Evolutionary conservation across 495 filamentous ascomycete species (phyloP).

Genomic region (Aspergillus carlsbadensis): DNA sequence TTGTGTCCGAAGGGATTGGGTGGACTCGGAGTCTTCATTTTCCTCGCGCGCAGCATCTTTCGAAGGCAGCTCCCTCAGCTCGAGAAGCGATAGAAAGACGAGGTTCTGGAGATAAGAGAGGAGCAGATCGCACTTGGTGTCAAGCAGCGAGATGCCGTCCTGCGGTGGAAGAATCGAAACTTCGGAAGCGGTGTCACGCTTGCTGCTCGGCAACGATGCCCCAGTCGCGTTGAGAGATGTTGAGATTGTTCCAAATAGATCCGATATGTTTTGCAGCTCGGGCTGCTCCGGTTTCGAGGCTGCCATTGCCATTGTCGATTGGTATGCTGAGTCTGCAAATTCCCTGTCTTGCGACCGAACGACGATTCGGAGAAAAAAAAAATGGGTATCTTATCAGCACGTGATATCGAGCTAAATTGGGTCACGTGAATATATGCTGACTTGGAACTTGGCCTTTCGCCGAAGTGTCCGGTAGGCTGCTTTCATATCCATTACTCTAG

Average conservation of each 20-base stretch:
- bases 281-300: slow-evolving; percentile 21
- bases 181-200: slow-evolving; percentile 33
- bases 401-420: slow-evolving; percentile 21
- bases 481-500: slow-evolving; percentile 2
- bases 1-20: slow-evolving; percentile 47
- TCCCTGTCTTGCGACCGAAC: background rate
- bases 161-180: slow-evolving; percentile 60
- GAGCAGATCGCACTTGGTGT: slow-evolving; percentile 91
- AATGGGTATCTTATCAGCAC: slow-evolving; percentile 36
- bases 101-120: slow-evolving; percentile 95
- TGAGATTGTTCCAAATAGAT: slow-evolving; percentile 61
- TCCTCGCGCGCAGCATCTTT: slow-evolving; percentile 23
- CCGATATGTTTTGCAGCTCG: slow-evolving; percentile 39
- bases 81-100: slow-evolving; percentile 82
- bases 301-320: slow-evolving; percentile 28
- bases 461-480: background rate
- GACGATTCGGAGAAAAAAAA: slow-evolving; percentile 25
- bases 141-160: slow-evolving; percentile 90
- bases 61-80: slow-evolving; percentile 61
- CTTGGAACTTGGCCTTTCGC: background rate
- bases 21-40: background rate
- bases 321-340: slow-evolving; percentile 7
- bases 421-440: slow-evolving; percentile 21
- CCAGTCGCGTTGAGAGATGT: slow-evolving; percentile 60
- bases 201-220: slow-evolving; percentile 57